These are phyloP conservation scores for Volvox carteri DNA, from an alignment of 163 green algal genomes.

Conservation along the genomic window DNA sequence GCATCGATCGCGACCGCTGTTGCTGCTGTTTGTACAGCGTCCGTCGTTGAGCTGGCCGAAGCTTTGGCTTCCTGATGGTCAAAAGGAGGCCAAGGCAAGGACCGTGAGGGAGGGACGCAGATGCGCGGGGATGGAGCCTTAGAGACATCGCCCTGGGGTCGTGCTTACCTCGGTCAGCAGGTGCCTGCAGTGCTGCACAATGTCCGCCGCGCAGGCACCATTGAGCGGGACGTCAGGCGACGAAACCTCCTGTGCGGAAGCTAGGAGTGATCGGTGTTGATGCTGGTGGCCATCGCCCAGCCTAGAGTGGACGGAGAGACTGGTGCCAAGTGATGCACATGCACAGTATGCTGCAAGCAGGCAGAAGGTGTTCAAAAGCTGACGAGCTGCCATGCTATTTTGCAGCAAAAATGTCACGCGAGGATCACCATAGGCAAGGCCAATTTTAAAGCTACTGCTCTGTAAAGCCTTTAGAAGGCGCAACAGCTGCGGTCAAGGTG, in stretches of 20 bases:
- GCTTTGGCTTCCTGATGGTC: background rate
- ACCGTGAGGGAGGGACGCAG: background rate
- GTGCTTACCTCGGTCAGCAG: constrained; percentile 23
- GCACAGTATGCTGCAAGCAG: background rate
- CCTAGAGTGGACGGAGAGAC: background rate
- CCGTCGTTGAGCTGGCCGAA: background rate
- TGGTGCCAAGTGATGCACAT: background rate
- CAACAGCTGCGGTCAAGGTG: background rate
- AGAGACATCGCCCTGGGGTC: no score
- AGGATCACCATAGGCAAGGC: background rate
- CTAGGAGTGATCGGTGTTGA: background rate
- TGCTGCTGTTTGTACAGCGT: background rate
- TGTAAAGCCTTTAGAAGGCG: background rate
- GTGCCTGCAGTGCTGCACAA: constrained; percentile 36
- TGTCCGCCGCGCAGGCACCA: constrained; percentile 22
- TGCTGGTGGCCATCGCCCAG: background rate
- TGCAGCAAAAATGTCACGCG: background rate
- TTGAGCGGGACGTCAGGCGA: constrained; percentile 16
- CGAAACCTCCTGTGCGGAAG: background rate
- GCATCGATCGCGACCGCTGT: background rate
- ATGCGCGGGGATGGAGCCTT: no score
- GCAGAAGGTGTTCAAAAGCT: background rate
- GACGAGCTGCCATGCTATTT: background rate
- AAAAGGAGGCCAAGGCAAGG: background rate
- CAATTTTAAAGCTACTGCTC: background rate